Percentiles rank a stretch among this genome's conserved stretches.
phyloP scores from a whole-genome alignment of 2,329 filamentous ascomycete species.

The Lanzia echinophila region DNA sequence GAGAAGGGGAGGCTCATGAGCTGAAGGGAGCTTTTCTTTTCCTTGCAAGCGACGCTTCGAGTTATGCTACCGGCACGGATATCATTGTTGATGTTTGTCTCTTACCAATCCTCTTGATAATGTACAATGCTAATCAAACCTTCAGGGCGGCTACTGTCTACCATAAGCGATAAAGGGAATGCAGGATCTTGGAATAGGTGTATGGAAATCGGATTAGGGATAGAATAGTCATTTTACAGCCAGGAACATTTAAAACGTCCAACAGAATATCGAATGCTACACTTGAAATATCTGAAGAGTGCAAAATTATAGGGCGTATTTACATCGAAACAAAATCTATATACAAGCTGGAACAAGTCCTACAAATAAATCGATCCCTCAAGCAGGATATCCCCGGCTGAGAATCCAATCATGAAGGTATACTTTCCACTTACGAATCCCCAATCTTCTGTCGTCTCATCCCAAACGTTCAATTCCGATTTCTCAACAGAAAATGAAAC shows the following conservation, averaged over 20 bases:
- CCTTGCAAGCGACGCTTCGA: conserved; percentile 73
- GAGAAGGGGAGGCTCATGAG: conserved; percentile 66
- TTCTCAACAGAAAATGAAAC: conserved; percentile 1
- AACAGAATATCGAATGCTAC: no score
- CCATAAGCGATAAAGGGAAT: not conserved
- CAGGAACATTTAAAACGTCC: no score
- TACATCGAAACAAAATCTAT: no score
- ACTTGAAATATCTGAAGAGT: no score
- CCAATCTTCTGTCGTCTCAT: conserved; percentile 35
- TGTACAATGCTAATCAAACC: not conserved
- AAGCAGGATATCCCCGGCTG: not conserved
- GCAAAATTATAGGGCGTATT: no score
- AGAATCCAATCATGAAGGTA: conserved; percentile 1
- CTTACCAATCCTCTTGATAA: not conserved
- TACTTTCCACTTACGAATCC: conserved; percentile 34
- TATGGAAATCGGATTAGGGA: no score
- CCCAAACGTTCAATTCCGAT: conserved; percentile 36
- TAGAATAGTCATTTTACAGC: no score
- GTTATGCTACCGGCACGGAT: conserved; percentile 71
- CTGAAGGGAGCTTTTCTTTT: conserved; percentile 80
- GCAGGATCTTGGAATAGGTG: no score
- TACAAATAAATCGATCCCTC: not conserved
- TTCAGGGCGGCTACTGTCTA: conserved; percentile 5
- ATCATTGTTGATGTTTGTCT: conserved; percentile 58
- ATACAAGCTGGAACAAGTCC: no score